phyloP scores from a whole-genome alignment of 306 rosid species.

The Vigna reflexopilosa region DNA sequence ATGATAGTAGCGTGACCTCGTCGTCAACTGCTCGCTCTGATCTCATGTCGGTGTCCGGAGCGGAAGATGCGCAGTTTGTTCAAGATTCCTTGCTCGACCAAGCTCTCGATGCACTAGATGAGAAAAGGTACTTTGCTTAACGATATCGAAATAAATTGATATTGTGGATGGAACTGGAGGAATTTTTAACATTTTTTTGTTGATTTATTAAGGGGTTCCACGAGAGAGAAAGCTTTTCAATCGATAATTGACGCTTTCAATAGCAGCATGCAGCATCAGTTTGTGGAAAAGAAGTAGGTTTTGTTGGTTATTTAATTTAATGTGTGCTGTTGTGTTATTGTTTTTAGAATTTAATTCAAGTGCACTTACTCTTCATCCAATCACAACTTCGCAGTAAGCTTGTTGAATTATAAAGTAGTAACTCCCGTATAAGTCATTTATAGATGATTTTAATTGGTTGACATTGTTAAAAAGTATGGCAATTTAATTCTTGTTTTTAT shows the following conservation, averaged over 20 bases:
- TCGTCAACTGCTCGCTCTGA: constrained; percentile 79
- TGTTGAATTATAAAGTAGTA: background rate
- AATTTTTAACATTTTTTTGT: background rate
- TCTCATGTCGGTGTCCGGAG: constrained; percentile 57
- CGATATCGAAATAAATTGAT: background rate
- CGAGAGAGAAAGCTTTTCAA: constrained; percentile 80
- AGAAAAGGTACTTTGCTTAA: constrained; percentile 67
- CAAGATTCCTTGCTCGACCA: constrained; percentile 81
- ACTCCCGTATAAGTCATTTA: background rate
- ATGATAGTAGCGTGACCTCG: constrained; percentile 88
- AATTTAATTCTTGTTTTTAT: background rate
- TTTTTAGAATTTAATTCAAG: background rate
- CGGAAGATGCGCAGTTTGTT: constrained; percentile 67
- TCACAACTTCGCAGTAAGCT: background rate
- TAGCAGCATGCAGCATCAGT: constrained; percentile 72
- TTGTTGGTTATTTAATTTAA: background rate
- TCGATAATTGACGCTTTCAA: constrained; percentile 72
- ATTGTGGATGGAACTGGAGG: constrained; percentile 19
- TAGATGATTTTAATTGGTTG: background rate
- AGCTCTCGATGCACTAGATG: constrained; percentile 85
- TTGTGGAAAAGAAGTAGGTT: constrained; percentile 86
- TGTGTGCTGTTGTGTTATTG: background rate
- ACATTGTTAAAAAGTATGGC: background rate
- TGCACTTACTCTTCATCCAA: background rate
- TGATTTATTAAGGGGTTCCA: constrained; percentile 70